These are phyloP conservation scores for Eucommia ulmoides DNA, from an alignment of 257 asterid genomes.

Conservation along the genomic window DNA sequence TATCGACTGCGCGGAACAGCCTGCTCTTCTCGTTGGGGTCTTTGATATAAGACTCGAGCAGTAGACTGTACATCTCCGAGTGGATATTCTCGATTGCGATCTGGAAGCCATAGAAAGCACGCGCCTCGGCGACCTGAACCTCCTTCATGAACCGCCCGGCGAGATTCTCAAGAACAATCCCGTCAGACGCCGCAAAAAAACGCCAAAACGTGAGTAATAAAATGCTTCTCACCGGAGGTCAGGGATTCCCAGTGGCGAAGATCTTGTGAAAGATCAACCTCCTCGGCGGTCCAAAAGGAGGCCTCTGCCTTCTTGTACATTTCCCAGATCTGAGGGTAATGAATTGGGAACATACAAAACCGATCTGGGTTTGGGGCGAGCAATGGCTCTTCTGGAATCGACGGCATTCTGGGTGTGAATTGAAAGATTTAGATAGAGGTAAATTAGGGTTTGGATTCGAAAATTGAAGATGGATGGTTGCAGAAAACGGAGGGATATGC, in stretches of 20 bases:
- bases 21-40: constrained; percentile 49
- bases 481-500: background rate
- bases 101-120: constrained; percentile 91
- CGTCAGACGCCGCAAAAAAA: constrained; percentile 96
- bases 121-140: constrained; percentile 86
- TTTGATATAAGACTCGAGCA: constrained; percentile 70
- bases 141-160: constrained; percentile 97
- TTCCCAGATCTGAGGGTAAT: constrained; percentile 93
- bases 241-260: constrained; percentile 60
- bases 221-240: constrained; percentile 57
- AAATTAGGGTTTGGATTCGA: constrained; percentile 1
- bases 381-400: constrained; percentile 76
- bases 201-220: constrained; percentile 75
- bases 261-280: constrained; percentile 74
- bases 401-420: constrained; percentile 35
- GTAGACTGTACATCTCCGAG: constrained; percentile 86
- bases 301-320: constrained; percentile 97
- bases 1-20: constrained; percentile 74
- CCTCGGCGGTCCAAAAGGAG: constrained; percentile 97
- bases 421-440: background rate
- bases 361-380: constrained; percentile 72
- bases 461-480: no score
- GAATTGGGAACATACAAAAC: constrained; percentile 92
- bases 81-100: constrained; percentile 93
- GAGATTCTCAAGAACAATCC: constrained; percentile 85